phyloP scores from a whole-genome alignment of 2,329 filamentous ascomycete genomes.

The Ophiostoma australiae region DNA sequence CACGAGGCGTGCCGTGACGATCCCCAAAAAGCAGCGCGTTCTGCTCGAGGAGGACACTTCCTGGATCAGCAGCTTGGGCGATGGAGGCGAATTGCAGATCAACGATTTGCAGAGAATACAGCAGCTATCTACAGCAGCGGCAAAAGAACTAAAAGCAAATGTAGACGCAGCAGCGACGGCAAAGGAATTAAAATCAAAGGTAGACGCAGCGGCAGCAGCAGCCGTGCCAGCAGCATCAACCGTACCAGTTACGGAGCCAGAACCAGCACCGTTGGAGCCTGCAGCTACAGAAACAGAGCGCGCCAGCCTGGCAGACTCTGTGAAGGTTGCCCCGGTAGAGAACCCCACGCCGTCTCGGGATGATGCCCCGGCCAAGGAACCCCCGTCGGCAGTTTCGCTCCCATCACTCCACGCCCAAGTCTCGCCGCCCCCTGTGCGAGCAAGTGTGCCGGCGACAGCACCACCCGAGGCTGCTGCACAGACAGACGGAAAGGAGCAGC shows the following conservation, averaged over 20 bases:
- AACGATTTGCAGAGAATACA: neutral
- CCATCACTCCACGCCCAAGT: neutral
- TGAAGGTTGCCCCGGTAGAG: neutral
- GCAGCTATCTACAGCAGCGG: neutral
- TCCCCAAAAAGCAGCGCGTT: conserved; percentile 39
- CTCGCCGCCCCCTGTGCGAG: neutral
- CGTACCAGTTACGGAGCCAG: too few relatives aligned
- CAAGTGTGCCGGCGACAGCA: neutral
- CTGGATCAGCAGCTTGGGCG: conserved; percentile 18
- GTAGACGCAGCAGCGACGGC: neutral
- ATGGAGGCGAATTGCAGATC: neutral
- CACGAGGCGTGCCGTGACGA: conserved; percentile 32
- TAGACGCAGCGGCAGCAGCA: neutral
- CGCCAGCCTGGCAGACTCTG: neutral
- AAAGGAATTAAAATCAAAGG: too few relatives aligned
- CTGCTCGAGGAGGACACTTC: conserved; percentile 34
- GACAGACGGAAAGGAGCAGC: too few relatives aligned
- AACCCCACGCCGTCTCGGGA: neutral
- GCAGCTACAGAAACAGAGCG: neutral
- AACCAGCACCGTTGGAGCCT: neutral
- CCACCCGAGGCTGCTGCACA: neutral
- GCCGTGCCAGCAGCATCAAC: neutral
- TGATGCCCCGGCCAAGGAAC: neutral
- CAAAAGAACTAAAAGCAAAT: neutral
- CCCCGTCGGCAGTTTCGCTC: neutral